Evolutionary conservation across 2,329 filamentous ascomycete genomes (phyloP).

Genomic region (Hypoxylon sp.): DNA sequence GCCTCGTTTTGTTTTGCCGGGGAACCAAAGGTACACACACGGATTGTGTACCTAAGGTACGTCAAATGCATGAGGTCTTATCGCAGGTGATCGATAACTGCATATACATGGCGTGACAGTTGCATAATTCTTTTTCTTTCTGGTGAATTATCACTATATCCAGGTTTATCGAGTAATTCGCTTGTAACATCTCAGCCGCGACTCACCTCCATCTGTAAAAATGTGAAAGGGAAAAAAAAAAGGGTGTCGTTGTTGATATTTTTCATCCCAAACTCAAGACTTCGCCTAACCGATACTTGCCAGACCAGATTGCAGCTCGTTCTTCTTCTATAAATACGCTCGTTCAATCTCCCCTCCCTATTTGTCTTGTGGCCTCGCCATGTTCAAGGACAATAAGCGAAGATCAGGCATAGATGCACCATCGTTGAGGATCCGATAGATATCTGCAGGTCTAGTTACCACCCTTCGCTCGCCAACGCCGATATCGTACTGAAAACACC

Average conservation of each 20-base stretch:
- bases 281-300: conserved; percentile 1
- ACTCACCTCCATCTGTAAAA: background rate
- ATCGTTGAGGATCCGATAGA: conserved; percentile 2
- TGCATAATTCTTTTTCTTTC: too few relatives aligned
- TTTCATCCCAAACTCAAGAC: background rate
- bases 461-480: background rate
- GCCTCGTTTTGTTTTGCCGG: too few relatives aligned
- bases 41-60: too few relatives aligned
- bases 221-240: conserved; percentile 6
- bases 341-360: background rate
- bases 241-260: too few relatives aligned
- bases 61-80: too few relatives aligned
- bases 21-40: too few relatives aligned
- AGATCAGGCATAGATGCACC: conserved; percentile 15
- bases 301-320: background rate
- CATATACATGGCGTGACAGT: too few relatives aligned
- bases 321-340: conserved; percentile 1
- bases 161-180: background rate
- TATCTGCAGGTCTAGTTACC: too few relatives aligned
- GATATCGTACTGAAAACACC: too few relatives aligned
- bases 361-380: background rate
- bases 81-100: too few relatives aligned
- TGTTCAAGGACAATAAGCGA: conserved; percentile 3
- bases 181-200: conserved; percentile 36
- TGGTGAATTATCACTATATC: too few relatives aligned